Conservation (phyloP, 257 asterid species). For the Perilla frutescens region DNA sequence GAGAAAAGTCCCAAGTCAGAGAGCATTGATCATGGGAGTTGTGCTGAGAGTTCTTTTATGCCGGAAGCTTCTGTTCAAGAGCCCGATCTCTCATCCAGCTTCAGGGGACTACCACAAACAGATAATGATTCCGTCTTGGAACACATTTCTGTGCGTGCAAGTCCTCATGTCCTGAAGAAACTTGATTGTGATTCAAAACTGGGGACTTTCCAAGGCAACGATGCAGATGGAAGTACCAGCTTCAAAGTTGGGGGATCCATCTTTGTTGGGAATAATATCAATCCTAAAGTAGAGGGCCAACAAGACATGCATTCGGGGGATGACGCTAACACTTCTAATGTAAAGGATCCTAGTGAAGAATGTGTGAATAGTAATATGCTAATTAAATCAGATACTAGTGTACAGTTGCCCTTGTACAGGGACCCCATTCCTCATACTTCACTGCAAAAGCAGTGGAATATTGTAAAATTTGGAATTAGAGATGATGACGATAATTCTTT, state of each 20-base stretch:
- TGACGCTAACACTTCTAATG: constrained; percentile 54
- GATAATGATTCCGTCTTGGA: constrained; percentile 55
- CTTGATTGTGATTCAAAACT: constrained; percentile 53
- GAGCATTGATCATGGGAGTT: constrained; percentile 76
- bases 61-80: constrained; percentile 51
- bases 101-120: constrained; percentile 39
- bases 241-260: constrained; percentile 38
- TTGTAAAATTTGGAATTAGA: constrained; percentile 91
- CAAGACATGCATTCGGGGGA: constrained; percentile 39
- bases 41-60: constrained; percentile 70
- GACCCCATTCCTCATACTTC: constrained; percentile 60
- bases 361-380: constrained; percentile 60
- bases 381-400: constrained; percentile 77
- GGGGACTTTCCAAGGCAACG: constrained; percentile 41
- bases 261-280: constrained; percentile 36
- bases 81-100: constrained; percentile 42
- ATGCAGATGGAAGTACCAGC: constrained; percentile 36
- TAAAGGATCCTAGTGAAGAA: constrained; percentile 59
- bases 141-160: constrained; percentile 45
- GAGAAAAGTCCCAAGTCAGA: constrained; percentile 56
- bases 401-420: constrained; percentile 84
- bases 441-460: constrained; percentile 64
- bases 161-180: constrained; percentile 50
- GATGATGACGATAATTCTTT: constrained; percentile 95
- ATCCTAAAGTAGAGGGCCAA: constrained; percentile 39